Evolutionary conservation across 2,329 filamentous ascomycete species (phyloP).

Genomic region (Scortechinia acanthostroma): DNA sequence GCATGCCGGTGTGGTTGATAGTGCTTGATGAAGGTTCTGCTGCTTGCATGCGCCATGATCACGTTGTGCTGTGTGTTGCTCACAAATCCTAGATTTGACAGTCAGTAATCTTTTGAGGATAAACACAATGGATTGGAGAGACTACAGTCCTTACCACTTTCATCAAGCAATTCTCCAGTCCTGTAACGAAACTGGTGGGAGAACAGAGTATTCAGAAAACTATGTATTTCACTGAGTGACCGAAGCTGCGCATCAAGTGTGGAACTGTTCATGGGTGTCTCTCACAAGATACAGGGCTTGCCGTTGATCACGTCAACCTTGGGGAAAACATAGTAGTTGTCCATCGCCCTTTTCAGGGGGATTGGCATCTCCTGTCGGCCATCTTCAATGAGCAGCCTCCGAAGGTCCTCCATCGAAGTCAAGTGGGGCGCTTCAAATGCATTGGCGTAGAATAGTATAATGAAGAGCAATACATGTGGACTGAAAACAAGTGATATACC

Average conservation of each 20-base stretch:
- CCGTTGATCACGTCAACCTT: constrained; percentile 8
- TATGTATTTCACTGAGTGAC: constrained; percentile 10
- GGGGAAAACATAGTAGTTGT: constrained; percentile 13
- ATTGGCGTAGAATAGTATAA: constrained; percentile 11
- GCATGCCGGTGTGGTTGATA: constrained; percentile 9
- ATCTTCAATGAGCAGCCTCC: constrained; percentile 9
- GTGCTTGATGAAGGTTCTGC: constrained; percentile 13
- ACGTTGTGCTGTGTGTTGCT: constrained; percentile 12
- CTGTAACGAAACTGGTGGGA: constrained; percentile 12
- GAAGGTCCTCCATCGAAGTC: constrained; percentile 12
- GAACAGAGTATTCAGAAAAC: constrained; percentile 11
- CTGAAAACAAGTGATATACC: constrained; percentile 10
- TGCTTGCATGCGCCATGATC: constrained; percentile 11
- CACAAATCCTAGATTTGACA: constrained; percentile 8
- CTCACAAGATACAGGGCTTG: constrained; percentile 8
- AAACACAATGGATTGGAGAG: background rate
- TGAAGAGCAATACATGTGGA: constrained; percentile 11
- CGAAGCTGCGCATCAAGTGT: constrained; percentile 8
- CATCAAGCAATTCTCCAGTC: constrained; percentile 10
- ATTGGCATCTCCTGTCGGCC: constrained; percentile 10
- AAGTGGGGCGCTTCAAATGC: constrained; percentile 11
- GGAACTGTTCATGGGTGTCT: constrained; percentile 7
- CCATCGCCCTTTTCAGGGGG: constrained; percentile 10
- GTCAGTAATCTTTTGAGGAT: background rate
- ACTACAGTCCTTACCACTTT: constrained; percentile 11